Percentiles rank a stretch among this genome's conserved stretches.
Conservation (phyloP, 306 rosid genomes). For the Prunus salicina region DNA sequence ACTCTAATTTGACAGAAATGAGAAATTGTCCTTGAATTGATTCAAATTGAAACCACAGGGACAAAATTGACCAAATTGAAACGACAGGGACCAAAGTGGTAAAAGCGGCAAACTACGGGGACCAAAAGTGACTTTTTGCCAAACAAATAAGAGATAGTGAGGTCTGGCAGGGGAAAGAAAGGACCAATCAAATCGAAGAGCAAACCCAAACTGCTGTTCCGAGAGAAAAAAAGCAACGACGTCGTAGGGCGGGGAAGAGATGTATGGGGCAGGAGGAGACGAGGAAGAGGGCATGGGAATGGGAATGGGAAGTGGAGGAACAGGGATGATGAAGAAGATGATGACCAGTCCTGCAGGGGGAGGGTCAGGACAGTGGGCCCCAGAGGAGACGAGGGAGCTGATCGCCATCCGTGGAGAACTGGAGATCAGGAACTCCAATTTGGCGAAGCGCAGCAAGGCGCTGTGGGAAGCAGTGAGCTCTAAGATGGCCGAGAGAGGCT, state of each 20-base stretch:
- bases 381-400: conserved; percentile 75
- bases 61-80: too few species aligned
- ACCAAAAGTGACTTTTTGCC: too few species aligned
- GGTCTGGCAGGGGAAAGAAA: neutral
- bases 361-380: conserved; percentile 63
- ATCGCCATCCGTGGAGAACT: conserved; percentile 73
- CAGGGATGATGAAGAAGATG: neutral
- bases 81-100: too few species aligned
- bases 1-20: too few species aligned
- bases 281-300: conserved; percentile 2
- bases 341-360: conserved; percentile 34
- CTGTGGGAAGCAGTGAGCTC: conserved; percentile 86
- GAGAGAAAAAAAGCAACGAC: neutral
- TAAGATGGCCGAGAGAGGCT: conserved; percentile 64
- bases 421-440: conserved; percentile 44
- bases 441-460: conserved; percentile 55
- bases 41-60: too few species aligned
- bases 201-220: too few species aligned
- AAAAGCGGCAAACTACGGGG: too few species aligned
- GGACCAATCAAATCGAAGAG: too few species aligned
- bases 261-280: conserved; percentile 16
- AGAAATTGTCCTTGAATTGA: too few species aligned
- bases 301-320: neutral
- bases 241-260: neutral
- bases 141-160: too few species aligned